phyloP scores from a whole-genome alignment of 2,329 filamentous ascomycete genomes.

The Thermothelomyces thermophilus region DNA sequence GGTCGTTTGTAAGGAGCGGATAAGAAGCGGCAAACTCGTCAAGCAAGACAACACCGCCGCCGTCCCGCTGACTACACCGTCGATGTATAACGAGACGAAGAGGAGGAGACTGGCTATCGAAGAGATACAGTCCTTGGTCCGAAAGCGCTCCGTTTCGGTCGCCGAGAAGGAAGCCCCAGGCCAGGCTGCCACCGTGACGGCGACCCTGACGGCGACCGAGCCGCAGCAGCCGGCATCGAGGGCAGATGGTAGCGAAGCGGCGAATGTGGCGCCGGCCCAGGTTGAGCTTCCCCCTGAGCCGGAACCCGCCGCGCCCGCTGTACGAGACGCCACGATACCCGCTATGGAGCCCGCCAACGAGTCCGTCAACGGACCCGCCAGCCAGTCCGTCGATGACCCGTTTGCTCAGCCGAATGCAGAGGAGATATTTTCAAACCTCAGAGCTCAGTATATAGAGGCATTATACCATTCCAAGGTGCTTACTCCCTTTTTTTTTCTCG shows the following conservation, averaged over 20 bases:
- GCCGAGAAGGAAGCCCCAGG: conserved; percentile 29
- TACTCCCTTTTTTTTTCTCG: conserved; percentile 30
- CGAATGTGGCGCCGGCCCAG: background rate
- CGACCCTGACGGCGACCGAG: conserved; percentile 3
- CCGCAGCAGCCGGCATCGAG: conserved; percentile 3
- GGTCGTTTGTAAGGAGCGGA: conserved; percentile 34
- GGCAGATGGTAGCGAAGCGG: background rate
- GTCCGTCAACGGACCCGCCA: no score
- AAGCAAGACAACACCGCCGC: conserved; percentile 11
- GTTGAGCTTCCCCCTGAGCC: background rate
- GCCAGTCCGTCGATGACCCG: conserved; percentile 18
- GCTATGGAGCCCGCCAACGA: conserved; percentile 11
- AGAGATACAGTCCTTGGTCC: conserved; percentile 55
- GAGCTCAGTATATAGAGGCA: conserved; percentile 52
- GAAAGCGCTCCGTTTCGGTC: conserved; percentile 43
- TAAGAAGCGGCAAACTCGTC: conserved; percentile 22
- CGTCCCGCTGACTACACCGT: conserved; percentile 36
- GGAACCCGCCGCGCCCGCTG: background rate
- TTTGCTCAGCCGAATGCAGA: conserved; percentile 38
- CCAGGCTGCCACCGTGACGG: no score
- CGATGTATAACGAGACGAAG: conserved; percentile 44
- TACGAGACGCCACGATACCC: background rate
- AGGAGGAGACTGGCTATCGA: conserved; percentile 55
- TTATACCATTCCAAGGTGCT: conserved; percentile 61
- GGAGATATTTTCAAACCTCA: conserved; percentile 52